Evolutionary conservation across 2,329 filamentous ascomycete species (phyloP).

Genomic region (Diaporthe ilicicola): DNA sequence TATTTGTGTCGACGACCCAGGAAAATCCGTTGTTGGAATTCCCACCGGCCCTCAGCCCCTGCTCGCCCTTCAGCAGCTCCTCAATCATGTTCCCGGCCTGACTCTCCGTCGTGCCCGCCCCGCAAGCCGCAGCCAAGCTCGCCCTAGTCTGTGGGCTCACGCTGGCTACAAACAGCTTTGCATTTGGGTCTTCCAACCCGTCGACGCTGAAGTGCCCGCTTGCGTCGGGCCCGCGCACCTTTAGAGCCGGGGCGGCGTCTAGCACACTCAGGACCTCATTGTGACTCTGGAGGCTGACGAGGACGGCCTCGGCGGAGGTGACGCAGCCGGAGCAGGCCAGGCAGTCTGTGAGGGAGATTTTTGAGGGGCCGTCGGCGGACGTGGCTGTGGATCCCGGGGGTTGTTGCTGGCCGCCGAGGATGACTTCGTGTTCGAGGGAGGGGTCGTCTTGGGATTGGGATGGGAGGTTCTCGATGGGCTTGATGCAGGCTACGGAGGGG

Average conservation of each 20-base stretch:
- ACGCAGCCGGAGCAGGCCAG: slow-evolving; percentile 98
- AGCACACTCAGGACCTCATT: slow-evolving; percentile 86
- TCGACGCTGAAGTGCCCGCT: slow-evolving; percentile 51
- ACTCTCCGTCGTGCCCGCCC: slow-evolving; percentile 72
- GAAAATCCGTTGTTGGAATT: slow-evolving; percentile 79
- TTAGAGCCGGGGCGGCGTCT: slow-evolving; percentile 68
- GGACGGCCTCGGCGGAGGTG: slow-evolving; percentile 95
- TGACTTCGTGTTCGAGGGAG: slow-evolving; percentile 79
- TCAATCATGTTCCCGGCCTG: slow-evolving; percentile 85
- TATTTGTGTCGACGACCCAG: slow-evolving; percentile 92
- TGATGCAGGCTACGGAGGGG: slow-evolving; percentile 96
- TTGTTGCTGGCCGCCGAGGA: slow-evolving; percentile 84
- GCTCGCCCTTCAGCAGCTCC: slow-evolving; percentile 76
- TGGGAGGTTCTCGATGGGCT: slow-evolving; percentile 93
- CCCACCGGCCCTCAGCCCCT: slow-evolving; percentile 75
- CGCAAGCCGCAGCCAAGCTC: slow-evolving; percentile 85
- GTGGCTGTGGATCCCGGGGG: slow-evolving; percentile 56
- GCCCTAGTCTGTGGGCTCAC: slow-evolving; percentile 92
- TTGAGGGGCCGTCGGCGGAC: slow-evolving; percentile 73
- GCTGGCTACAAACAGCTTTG: slow-evolving; percentile 87
- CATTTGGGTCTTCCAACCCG: slow-evolving; percentile 65
- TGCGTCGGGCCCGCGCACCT: slow-evolving; percentile 43
- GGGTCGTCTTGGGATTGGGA: slow-evolving; percentile 56
- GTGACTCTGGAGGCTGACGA: slow-evolving; percentile 94
- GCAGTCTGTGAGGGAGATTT: slow-evolving; percentile 97